Conservation (phyloP, 257 asterid species). For the Gentiana macrophylla region DNA sequence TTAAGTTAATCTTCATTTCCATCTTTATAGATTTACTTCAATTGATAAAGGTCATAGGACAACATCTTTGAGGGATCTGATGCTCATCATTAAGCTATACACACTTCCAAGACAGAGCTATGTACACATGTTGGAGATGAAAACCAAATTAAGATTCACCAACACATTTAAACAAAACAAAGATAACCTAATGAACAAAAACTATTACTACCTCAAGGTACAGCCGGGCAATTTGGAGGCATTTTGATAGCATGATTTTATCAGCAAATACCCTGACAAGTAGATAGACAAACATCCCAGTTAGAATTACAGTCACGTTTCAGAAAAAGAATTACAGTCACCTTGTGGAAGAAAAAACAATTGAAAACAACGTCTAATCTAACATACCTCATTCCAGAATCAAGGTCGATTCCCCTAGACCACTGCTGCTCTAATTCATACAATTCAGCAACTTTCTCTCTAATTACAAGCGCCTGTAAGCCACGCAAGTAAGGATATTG, state of each 20-base stretch:
- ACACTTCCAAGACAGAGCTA: too few species aligned
- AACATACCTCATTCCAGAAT: constrained; percentile 92
- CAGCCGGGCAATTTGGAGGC: constrained; percentile 96
- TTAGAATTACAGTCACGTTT: constrained; percentile 2
- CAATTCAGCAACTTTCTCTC: constrained; percentile 89
- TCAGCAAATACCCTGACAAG: constrained; percentile 81
- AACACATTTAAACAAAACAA: not conserved
- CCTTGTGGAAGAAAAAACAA: not conserved
- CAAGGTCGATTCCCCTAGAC: constrained; percentile 99
- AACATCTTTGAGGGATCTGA: too few species aligned
- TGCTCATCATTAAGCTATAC: too few species aligned
- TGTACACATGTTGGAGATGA: too few species aligned
- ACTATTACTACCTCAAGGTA: constrained; percentile 70
- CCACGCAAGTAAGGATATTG: not conserved
- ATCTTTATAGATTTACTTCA: too few species aligned
- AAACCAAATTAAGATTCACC: too few species aligned
- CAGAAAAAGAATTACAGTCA: too few species aligned
- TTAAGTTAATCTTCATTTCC: too few species aligned
- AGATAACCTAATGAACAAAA: not conserved
- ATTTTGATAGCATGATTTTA: constrained; percentile 71
- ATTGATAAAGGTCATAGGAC: too few species aligned
- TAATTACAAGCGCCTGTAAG: constrained; percentile 69
- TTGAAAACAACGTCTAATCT: not conserved
- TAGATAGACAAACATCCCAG: constrained; percentile 5
- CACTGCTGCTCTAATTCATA: constrained; percentile 92